Evolutionary conservation across 116 monocot genomes (phyloP).

Genomic region (Iris pallida): DNA sequence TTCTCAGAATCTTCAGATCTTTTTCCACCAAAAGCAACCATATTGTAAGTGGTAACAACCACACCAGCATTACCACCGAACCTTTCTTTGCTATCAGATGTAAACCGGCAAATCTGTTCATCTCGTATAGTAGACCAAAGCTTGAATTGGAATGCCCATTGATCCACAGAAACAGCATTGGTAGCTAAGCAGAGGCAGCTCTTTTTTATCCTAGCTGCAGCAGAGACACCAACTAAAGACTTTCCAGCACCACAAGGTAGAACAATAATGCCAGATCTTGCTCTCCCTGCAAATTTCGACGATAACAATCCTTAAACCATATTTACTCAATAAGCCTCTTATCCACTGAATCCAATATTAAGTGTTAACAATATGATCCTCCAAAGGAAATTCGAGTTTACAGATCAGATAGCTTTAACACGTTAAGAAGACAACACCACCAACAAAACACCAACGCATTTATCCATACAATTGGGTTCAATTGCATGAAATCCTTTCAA

Average conservation of each 20-base stretch:
- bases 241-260: conserved; percentile 99
- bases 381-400: no score
- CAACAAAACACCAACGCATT: no score
- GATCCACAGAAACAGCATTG: conserved; percentile 99
- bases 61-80: conserved; percentile 96
- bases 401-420: no score
- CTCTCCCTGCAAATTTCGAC: conserved; percentile 54
- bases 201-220: conserved; percentile 86
- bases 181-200: conserved; percentile 94
- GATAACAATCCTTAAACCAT: neutral
- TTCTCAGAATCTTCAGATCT: conserved; percentile 97
- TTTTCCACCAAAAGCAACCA: conserved; percentile 98
- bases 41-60: conserved; percentile 97
- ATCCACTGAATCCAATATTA: no score
- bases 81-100: conserved; percentile 94
- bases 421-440: no score
- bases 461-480: no score
- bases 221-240: conserved; percentile 96
- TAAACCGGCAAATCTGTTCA: conserved; percentile 94
- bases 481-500: no score
- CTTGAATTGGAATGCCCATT: conserved; percentile 99
- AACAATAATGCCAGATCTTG: conserved; percentile 98
- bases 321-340: no score
- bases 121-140: conserved; percentile 97
- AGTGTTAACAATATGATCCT: no score